Conservation (phyloP, 1,284 basidiomycete genomes). For the Boletellus deceptivus region DNA sequence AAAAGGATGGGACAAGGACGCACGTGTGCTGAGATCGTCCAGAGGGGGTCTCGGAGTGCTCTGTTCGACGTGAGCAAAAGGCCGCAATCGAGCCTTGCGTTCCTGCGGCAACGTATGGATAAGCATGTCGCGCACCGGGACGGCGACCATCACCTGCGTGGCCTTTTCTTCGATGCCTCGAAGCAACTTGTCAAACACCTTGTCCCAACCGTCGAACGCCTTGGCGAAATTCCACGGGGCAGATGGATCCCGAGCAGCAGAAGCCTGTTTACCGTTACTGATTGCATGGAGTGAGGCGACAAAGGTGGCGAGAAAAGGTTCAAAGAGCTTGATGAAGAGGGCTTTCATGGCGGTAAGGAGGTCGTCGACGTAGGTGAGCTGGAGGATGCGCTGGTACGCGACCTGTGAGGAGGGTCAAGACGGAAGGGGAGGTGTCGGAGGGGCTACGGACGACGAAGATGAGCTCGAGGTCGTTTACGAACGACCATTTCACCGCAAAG, state of each 20-base stretch:
- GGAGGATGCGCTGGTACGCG: constrained; percentile 95
- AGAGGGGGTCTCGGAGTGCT: constrained; percentile 50
- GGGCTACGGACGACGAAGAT: constrained; percentile 81
- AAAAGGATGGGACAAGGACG: constrained; percentile 5
- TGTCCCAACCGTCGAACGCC: constrained; percentile 81
- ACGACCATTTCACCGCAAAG: constrained; percentile 89
- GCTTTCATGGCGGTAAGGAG: constrained; percentile 78
- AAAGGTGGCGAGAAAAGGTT: constrained; percentile 78
- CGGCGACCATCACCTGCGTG: constrained; percentile 47
- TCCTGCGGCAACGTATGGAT: constrained; percentile 44
- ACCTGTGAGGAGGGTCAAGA: constrained; percentile 52
- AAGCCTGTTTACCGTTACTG: constrained; percentile 41
- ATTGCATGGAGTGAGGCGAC: constrained; percentile 75
- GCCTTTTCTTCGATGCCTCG: constrained; percentile 75
- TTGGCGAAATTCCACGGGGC: constrained; percentile 66
- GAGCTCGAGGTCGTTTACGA: constrained; percentile 89
- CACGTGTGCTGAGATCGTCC: constrained; percentile 59
- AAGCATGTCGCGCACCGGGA: not conserved
- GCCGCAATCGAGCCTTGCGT: constrained; percentile 60
- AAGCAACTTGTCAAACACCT: constrained; percentile 75
- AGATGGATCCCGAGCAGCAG: constrained; percentile 38
- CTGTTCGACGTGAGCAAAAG: constrained; percentile 39
- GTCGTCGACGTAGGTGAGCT: constrained; percentile 91
- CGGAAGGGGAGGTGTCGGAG: not conserved
- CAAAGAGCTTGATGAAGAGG: constrained; percentile 83